phyloP scores from a whole-genome alignment of 345 rosid genomes.

The Populus pruinosa region DNA sequence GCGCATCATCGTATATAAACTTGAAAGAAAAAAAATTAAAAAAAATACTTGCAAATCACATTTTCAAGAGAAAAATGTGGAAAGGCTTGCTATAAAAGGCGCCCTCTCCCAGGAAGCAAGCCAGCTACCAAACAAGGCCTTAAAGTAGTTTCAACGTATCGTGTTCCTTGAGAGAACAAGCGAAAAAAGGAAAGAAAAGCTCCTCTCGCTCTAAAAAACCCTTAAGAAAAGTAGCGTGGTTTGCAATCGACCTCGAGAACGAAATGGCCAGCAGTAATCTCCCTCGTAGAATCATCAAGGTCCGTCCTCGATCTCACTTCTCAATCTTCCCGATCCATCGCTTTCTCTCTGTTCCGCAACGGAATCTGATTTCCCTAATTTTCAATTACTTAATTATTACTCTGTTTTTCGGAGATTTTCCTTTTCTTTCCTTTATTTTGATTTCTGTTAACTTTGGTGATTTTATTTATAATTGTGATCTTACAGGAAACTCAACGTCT shows the following conservation, averaged over 20 bases:
- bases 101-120: neutral
- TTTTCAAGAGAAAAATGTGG: too few relatives aligned
- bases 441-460: neutral
- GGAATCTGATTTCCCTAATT: neutral
- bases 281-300: slow-evolving; percentile 97
- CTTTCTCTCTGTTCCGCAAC: neutral
- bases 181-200: neutral
- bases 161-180: neutral
- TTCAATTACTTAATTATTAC: neutral
- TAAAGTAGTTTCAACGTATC: neutral
- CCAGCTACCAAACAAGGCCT: neutral
- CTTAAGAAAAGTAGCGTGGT: slow-evolving; percentile 10
- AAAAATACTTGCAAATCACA: too few relatives aligned
- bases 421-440: neutral
- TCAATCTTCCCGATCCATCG: neutral
- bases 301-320: slow-evolving; percentile 18
- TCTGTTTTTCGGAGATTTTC: neutral
- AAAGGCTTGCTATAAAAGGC: neutral
- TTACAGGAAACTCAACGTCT: slow-evolving; percentile 96
- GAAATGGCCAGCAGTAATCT: slow-evolving; percentile 90
- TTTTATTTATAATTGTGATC: neutral
- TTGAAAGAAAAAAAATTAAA: too few relatives aligned
- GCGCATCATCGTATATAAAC: too few relatives aligned
- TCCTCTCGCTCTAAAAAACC: slow-evolving; percentile 13
- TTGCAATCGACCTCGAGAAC: slow-evolving; percentile 6